These are phyloP conservation scores for Kwoniella dejecticola DNA, from an alignment of 768 basidiomycete genomes.

Conservation along the genomic window DNA sequence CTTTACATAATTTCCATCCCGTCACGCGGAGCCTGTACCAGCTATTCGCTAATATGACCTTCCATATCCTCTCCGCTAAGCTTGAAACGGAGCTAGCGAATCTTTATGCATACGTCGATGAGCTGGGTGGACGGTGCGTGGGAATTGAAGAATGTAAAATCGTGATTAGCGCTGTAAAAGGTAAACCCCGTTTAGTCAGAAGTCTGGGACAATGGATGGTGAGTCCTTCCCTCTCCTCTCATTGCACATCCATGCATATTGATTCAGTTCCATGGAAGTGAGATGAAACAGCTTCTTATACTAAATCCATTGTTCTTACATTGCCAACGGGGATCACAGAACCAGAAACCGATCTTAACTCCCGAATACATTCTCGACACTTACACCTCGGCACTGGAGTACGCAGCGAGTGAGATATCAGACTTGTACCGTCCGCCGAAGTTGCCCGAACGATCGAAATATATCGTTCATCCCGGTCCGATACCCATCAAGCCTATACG, in stretches of 20 bases:
- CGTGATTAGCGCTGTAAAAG: conserved; percentile 43
- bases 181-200: conserved; percentile 39
- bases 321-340: conserved; percentile 10
- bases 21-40: conserved; percentile 35
- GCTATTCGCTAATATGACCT: conserved; percentile 44
- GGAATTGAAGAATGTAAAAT: conserved; percentile 27
- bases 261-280: no score
- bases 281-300: no score
- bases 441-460: conserved; percentile 16
- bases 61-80: conserved; percentile 51
- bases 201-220: conserved; percentile 39
- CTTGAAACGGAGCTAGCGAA: conserved; percentile 38
- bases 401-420: conserved; percentile 11
- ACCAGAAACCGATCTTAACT: conserved; percentile 33
- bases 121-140: conserved; percentile 45
- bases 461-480: conserved; percentile 12
- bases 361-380: conserved; percentile 41
- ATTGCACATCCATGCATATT: no score
- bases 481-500: conserved; percentile 1
- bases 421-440: conserved; percentile 5
- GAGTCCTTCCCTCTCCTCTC: conserved; percentile 15
- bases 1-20: conserved; percentile 9
- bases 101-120: conserved; percentile 42
- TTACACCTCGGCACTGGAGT: conserved; percentile 31
- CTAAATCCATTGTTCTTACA: no score